These are phyloP conservation scores for Arctostaphylos glauca DNA, from an alignment of 148 eudicot genomes.

Conservation along the genomic window DNA sequence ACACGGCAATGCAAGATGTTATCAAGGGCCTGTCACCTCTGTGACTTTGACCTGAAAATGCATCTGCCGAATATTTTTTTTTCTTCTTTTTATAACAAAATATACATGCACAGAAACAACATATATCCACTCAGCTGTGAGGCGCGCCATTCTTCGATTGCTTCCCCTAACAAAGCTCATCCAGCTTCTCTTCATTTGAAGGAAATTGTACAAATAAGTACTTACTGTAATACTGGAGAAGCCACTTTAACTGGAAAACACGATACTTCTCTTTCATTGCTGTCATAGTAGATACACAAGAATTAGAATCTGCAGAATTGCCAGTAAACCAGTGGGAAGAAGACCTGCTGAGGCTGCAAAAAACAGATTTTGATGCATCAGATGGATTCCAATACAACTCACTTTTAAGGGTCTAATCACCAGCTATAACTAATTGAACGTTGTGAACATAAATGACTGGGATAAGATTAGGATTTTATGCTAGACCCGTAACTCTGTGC, in stretches of 20 bases:
- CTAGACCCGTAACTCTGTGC: background rate
- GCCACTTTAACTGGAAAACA: conserved; percentile 28
- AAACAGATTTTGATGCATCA: background rate
- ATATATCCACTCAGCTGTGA: conserved; percentile 64
- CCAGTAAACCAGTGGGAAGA: conserved; percentile 35
- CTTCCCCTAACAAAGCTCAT: conserved; percentile 65
- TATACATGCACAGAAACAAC: conserved; percentile 77
- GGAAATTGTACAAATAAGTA: conserved; percentile 32
- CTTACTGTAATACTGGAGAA: conserved; percentile 25
- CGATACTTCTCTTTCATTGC: conserved; percentile 27
- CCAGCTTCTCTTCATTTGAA: conserved; percentile 31
- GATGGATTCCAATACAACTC: background rate
- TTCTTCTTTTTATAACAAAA: conserved; percentile 34
- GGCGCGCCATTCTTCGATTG: conserved; percentile 50
- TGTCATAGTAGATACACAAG: conserved; percentile 41
- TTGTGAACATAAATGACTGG: background rate
- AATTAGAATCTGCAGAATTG: conserved; percentile 38
- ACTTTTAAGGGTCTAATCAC: background rate
- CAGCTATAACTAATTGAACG: background rate
- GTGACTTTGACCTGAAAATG: conserved; percentile 85
- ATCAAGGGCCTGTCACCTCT: conserved; percentile 84
- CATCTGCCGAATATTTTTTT: conserved; percentile 24
- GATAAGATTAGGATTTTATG: background rate
- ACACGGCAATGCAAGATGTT: conserved; percentile 42
- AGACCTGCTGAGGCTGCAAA: conserved; percentile 63